These are phyloP conservation scores for Schwanniomyces occidentalis DNA, from an alignment of 805 yeast genomes.

Conservation along the genomic window DNA sequence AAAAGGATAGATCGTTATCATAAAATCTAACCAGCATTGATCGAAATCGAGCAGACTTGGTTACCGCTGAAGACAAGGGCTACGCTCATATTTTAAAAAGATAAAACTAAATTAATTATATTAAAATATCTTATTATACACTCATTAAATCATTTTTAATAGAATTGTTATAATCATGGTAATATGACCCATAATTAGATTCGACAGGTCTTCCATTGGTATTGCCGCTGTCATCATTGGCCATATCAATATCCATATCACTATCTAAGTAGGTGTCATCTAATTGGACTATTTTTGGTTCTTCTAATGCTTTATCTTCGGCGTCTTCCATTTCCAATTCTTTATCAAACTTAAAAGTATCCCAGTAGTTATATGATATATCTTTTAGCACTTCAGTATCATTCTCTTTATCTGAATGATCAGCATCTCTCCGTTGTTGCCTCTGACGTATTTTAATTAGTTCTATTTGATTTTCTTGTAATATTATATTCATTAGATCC, in stretches of 20 bases:
- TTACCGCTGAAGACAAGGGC: too few species aligned
- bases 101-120: neutral
- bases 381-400: conserved; percentile 17
- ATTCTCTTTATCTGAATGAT: conserved; percentile 5
- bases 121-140: neutral
- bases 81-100: too few species aligned
- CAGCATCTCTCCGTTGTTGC: conserved; percentile 4
- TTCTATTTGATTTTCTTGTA: conserved; percentile 28
- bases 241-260: conserved; percentile 9
- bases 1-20: too few species aligned
- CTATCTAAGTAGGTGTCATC: conserved; percentile 1
- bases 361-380: conserved; percentile 39
- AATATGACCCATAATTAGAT: conserved; percentile 20
- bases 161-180: conserved; percentile 10
- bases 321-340: conserved; percentile 26
- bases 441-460: conserved; percentile 13
- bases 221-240: conserved; percentile 1
- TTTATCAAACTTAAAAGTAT: conserved; percentile 21
- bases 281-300: conserved; percentile 1
- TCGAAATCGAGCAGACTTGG: too few species aligned
- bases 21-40: too few species aligned
- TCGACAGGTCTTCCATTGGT: conserved; percentile 3
- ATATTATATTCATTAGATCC: conserved; percentile 25
- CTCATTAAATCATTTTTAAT: conserved; percentile 1
- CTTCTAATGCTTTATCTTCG: neutral